phyloP scores from a whole-genome alignment of 1,284 basidiomycete species.

The Irpex rosettiformis region DNA sequence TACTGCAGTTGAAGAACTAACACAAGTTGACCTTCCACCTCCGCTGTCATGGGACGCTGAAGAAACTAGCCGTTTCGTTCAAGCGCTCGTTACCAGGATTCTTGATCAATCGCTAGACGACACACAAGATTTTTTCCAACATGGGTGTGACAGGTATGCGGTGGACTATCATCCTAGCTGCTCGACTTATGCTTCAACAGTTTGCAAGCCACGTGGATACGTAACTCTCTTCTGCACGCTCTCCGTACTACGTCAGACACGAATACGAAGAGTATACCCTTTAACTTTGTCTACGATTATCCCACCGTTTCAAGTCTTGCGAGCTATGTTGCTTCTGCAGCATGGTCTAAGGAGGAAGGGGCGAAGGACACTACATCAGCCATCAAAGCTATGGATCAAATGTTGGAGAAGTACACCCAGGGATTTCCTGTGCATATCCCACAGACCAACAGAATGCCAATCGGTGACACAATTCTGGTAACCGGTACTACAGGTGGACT shows the following conservation, averaged over 20 bases:
- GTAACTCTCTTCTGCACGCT: constrained; percentile 34
- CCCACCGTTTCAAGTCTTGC: constrained; percentile 31
- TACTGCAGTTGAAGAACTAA: constrained; percentile 24
- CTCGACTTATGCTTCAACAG: too few species aligned
- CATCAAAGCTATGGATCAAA: constrained; percentile 23
- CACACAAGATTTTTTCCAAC: constrained; percentile 36
- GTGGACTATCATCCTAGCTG: not conserved
- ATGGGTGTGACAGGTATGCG: constrained; percentile 40
- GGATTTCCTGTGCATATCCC: constrained; percentile 25
- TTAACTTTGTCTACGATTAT: constrained; percentile 33
- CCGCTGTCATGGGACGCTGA: not conserved
- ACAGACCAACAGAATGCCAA: not conserved
- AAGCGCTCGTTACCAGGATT: constrained; percentile 25
- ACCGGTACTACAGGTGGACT: constrained; percentile 36
- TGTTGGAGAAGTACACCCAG: constrained; percentile 31
- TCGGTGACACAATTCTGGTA: constrained; percentile 27
- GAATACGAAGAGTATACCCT: constrained; percentile 21
- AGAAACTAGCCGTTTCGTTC: constrained; percentile 25
- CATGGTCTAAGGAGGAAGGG: not conserved
- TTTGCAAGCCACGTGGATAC: constrained; percentile 38
- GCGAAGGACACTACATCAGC: constrained; percentile 8
- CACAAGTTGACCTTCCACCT: constrained; percentile 24
- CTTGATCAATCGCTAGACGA: constrained; percentile 24
- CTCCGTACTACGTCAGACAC: constrained; percentile 22
- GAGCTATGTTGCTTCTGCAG: constrained; percentile 18